Evolutionary conservation across 768 basidiomycete genomes (phyloP), one percentile per base, ranked within the genome.

Genomic region (Mycena alexandri): DNA sequence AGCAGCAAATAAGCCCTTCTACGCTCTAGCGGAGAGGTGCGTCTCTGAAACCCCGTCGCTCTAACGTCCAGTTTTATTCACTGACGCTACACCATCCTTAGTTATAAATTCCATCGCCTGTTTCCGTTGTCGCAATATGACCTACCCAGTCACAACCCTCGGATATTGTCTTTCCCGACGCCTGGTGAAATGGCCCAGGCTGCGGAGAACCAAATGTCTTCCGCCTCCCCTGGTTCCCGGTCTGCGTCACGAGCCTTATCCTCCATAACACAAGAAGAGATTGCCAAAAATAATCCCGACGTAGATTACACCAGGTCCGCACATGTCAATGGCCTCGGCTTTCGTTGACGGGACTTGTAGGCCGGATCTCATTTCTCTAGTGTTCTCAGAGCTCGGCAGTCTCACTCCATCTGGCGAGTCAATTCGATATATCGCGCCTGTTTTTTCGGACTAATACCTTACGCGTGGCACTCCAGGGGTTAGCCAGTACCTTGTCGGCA

Each of bases 91-190:
- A 50, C 65, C 70, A 68, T 67, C 69, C 79, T 38, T 38, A 95
- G 94, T 78, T 99, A 96, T 86, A 99, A 99, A 83, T 98, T 98
- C 79, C 93, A 97, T 77, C 92, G 97, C 69, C 84, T 96, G 73
- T 99, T 98, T 82, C 96, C 96, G 65, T 81, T 95, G 81, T 94
- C 93, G 71, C 93, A 94, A 75, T 92, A 93, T 76, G 93, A 96
- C 83, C 85, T 96, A 44, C 94, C 94, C 46, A 93, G 90, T 66
- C 88, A 94, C 78, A 90, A 90, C 79, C 82, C 91, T 65, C 85
- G 84, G 76, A 88, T 94, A 72, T 85, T 94, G 72, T 88, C 92
- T 61, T 90, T 94, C 81, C 85, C 90, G 77, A 83, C 61, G 74
- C 77, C 79, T 57, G 24, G 63, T 33, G 61, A 70, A 46, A 43